Base-by-base conservation (phyloP, 345 rosid species). In the Populus euphratica region DNA sequence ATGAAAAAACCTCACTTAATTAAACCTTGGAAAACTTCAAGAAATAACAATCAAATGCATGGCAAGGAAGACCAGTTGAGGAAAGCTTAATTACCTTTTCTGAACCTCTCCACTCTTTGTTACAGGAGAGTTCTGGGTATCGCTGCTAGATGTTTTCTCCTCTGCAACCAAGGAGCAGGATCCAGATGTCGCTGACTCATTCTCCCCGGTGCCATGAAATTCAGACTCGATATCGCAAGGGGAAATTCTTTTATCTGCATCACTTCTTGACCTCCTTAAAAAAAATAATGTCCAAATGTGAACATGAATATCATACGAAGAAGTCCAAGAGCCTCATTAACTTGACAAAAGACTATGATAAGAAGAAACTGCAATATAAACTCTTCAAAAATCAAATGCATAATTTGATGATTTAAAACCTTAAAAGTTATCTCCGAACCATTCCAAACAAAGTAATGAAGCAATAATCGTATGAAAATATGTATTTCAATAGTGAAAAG, bases 121-220 rank as follows among this genome's bases (percentile, higher is more conserved):
- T 38, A 80, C 59, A 76, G 90, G 56, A 59, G 88, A 85, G 69
- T 77, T 88, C 70, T 85, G 89, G 72, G 85, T 83, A 83, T 91
- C 94, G 80, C 93, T 91, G 79, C 91, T 88, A 74, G 83, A 87
- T 68, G 87, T 90, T 83, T 84, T 92, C 66, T 96, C 94, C 74
- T 91, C 98, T 38, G 83, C 88, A 81, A 73, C 77, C 87, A 89
- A 86, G 50, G 98, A 92, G 70, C 87, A 88, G 73, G 93, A 96
- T 85, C 92, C 98, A 29, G 99, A 91, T 72, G 91, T 86, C 82
- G 85, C 88, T 59, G 85, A 79, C 74, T 84, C 70, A 77, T 87
- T 87, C 75, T 82, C 90, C 79, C 84, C 91, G 75, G 69, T 44
- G 44, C 77, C 81, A 59, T 31, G 81, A 75, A 83, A 79, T 79